Percentiles rank a stretch among this genome's conserved stretches.
Evolutionary conservation across 768 basidiomycete species (phyloP).

Genomic region (Suillus americanus): DNA sequence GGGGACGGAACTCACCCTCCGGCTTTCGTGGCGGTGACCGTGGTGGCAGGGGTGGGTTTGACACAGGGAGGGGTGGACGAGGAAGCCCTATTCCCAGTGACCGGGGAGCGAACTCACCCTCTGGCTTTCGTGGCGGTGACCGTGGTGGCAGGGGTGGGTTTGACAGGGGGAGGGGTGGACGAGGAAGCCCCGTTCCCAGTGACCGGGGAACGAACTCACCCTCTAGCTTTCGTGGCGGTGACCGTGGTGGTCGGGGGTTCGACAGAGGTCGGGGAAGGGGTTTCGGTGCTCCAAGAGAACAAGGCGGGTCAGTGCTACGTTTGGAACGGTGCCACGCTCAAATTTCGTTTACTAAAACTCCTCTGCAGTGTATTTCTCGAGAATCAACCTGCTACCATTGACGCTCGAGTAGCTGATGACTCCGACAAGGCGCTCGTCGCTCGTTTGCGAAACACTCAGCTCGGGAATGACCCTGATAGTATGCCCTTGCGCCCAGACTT

Average conservation of each 20-base stretch:
- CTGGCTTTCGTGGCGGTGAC: slow-evolving; percentile 14
- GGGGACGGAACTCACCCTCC: neutral
- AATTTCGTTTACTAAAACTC: slow-evolving; percentile 5
- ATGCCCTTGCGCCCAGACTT: slow-evolving; percentile 51
- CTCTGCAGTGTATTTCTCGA: slow-evolving; percentile 40
- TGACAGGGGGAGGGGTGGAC: slow-evolving; percentile 25
- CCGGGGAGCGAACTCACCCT: neutral
- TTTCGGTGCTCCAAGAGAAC: slow-evolving; percentile 30
- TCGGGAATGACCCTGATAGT: slow-evolving; percentile 22
- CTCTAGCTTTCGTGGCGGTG: slow-evolving; percentile 16
- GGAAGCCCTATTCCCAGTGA: slow-evolving; percentile 9
- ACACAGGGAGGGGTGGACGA: slow-evolving; percentile 25
- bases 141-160: slow-evolving; percentile 26
- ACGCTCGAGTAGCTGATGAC: slow-evolving; percentile 47
- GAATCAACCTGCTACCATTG: slow-evolving; percentile 44
- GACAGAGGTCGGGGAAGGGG: slow-evolving; percentile 27
- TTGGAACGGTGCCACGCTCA: neutral
- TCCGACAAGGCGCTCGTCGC: slow-evolving; percentile 46
- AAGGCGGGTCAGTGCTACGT: slow-evolving; percentile 39
- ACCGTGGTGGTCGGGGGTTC: slow-evolving; percentile 32
- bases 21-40: slow-evolving; percentile 19
- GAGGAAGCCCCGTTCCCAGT: slow-evolving; percentile 10
- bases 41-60: slow-evolving; percentile 25
- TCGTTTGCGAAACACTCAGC: slow-evolving; percentile 27
- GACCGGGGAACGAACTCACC: neutral